Conservation (phyloP, 2,329 filamentous ascomycete genomes). For the Colletotrichum trifolii region DNA sequence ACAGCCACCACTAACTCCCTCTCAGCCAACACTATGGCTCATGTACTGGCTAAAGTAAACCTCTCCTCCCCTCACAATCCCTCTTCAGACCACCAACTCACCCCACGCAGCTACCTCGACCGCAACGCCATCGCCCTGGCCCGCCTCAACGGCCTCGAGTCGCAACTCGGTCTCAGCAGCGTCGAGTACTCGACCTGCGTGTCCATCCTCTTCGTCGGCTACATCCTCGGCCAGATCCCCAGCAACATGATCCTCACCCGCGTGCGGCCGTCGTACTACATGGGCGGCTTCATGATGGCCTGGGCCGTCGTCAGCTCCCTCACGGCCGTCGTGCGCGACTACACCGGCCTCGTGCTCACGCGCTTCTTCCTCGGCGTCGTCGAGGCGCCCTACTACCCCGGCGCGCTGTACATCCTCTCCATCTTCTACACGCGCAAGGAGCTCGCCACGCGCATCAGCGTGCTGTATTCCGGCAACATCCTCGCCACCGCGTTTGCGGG, state of each 20-base stretch:
- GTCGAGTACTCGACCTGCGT: conserved; percentile 51
- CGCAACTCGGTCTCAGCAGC: conserved; percentile 38
- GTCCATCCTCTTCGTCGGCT: conserved; percentile 48
- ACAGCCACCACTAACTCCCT: background rate
- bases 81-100: background rate
- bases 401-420: conserved; percentile 54
- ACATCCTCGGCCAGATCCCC: conserved; percentile 50
- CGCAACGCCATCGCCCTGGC: conserved; percentile 41
- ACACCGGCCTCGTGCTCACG: conserved; percentile 51
- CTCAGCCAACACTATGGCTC: conserved; percentile 49
- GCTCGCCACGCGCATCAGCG: conserved; percentile 53
- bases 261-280: conserved; percentile 62
- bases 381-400: conserved; percentile 52
- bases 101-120: conserved; percentile 37
- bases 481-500: conserved; percentile 53
- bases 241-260: conserved; percentile 53
- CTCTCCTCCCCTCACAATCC: background rate
- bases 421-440: conserved; percentile 66
- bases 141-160: conserved; percentile 44
- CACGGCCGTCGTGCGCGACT: conserved; percentile 54
- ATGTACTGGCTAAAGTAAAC: conserved; percentile 44
- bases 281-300: conserved; percentile 52
- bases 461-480: conserved; percentile 56
- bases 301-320: conserved; percentile 54
- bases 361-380: conserved; percentile 53